Percentiles rank a stretch among this genome's conserved stretches.
Conservation (phyloP, 1,284 basidiomycete genomes). For the Ceratobasidium sp. region DNA sequence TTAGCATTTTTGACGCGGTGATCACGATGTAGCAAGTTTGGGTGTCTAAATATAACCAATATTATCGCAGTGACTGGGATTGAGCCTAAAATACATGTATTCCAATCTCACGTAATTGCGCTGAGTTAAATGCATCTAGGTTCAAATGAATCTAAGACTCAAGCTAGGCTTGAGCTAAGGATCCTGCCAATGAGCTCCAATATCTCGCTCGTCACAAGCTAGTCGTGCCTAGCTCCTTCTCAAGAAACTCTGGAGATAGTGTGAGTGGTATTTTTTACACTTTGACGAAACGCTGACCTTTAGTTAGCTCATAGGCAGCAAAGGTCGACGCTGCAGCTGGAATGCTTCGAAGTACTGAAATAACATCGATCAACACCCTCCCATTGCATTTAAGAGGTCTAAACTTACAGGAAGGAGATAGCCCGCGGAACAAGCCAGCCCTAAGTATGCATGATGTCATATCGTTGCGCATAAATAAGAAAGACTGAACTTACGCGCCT, state of each 20-base stretch:
- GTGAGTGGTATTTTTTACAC: background rate
- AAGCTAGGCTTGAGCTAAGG: no score
- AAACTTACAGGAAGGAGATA: slow-evolving; percentile 73
- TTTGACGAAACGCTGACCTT: slow-evolving; percentile 61
- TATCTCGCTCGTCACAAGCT: background rate
- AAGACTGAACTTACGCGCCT: slow-evolving; percentile 70
- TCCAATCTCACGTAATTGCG: no score
- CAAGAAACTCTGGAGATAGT: slow-evolving; percentile 11
- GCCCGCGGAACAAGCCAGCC: slow-evolving; percentile 75
- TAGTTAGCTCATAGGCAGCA: slow-evolving; percentile 87
- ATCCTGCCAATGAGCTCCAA: no score
- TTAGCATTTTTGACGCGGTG: no score
- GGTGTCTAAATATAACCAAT: no score
- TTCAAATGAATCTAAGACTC: no score
- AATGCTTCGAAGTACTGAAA: slow-evolving; percentile 73
- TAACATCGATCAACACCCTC: background rate
- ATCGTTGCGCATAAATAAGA: slow-evolving; percentile 38
- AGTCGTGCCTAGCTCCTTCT: slow-evolving; percentile 2
- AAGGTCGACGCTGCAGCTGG: slow-evolving; percentile 93
- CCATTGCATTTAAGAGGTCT: background rate
- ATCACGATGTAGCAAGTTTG: no score
- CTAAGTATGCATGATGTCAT: slow-evolving; percentile 53
- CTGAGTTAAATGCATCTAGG: no score
- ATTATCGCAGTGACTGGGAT: no score
- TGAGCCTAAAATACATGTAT: no score